Evolutionary conservation across 768 basidiomycete species (phyloP), one percentile per base, ranked within the genome.

Genomic region (Krasilnikovozyma curviuscula): DNA sequence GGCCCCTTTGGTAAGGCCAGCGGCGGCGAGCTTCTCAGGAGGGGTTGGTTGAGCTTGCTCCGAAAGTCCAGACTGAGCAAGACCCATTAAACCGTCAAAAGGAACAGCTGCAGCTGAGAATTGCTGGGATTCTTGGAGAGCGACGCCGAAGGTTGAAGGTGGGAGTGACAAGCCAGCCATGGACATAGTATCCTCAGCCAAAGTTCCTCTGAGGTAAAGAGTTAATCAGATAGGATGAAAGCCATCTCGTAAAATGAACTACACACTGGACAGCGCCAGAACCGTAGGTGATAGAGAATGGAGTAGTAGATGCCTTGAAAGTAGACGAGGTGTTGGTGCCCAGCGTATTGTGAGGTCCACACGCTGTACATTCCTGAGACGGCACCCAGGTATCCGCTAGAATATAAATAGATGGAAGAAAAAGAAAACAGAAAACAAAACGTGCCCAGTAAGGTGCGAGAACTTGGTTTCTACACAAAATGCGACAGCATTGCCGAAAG

Each of bases 61-160:
- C 23, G 83, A 83, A 44, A 86, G 68, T 7, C 59, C 65, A 42
- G 78, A 78, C 65, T 77, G 69, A 6, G 78, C 82, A 40, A 81
- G 69, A 30, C 82, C 81, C 76, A 83, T 78, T 31, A 84, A 62
- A 14, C 82, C 56, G 32, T 57, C 60, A 34, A 85, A 83, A 1
- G 58, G 55, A 3, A 57, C 50, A 8, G 46, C 32, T 10, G 46
- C 41, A 3, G 40, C 55, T 5, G 51, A 44, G 31, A 62, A 63
- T 30, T 63, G 53, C 19, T 43, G 38, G 7, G 56, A 57, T 48
- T 59, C 59, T 50, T 55, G 38, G 1, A 39, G 40, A 7, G 79
- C 72, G 19, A 76, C 75, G 46, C 83, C 83, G 52, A 85, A 83
- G 0, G 69, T 72, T 61, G 82, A 80, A 3, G 56, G 66, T 5